Evolutionary conservation across 73 alveolate genomes (phyloP), one percentile per base, ranked within the genome.

Genomic region (Symbiodinium pilosum): DNA sequence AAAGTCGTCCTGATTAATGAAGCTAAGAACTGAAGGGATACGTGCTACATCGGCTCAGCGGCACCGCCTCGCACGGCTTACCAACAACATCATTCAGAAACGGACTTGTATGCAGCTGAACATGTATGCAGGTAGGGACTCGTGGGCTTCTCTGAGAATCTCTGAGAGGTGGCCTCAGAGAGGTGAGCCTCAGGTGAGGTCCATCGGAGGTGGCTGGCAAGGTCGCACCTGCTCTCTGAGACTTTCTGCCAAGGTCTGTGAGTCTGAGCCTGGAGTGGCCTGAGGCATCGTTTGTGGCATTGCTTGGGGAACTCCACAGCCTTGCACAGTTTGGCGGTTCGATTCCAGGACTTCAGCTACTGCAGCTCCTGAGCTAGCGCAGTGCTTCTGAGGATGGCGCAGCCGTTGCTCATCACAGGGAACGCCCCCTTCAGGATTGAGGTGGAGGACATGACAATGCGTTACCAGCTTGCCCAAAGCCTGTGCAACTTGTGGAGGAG

Each of bases 131-230:
- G n/a, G n/a, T n/a, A n/a, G n/a, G n/a, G n/a, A n/a, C n/a, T n/a
- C n/a, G n/a, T n/a, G n/a, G n/a, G n/a, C n/a, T n/a, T n/a, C n/a
- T n/a, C n/a, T n/a, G n/a, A n/a, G n/a, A n/a, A n/a, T n/a, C n/a
- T n/a, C n/a, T n/a, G n/a, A n/a, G n/a, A n/a, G n/a, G n/a, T n/a
- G n/a, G n/a, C n/a, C n/a, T n/a, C n/a, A n/a, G 21, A 2, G 75
- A 16, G 26, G 36, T 5, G 32, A 3, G 81, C 81, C 81, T 64
- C 81, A 64, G 81, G 81, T 64, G 81, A 64, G 81, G 81, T 64
- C 81, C 81, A 64, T 64, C 81, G 81, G 38, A 64, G 81, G 39
- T 34, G 81, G 81, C 39, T 64, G 81, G 81, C 81, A 64, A 26
- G 81, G 81, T 38, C 81, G 41, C 21, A 38, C 81, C 81, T 64